Evolutionary conservation across 176 grass and related monocot species (phyloP).

Genomic region (Dactylis glomerata): DNA sequence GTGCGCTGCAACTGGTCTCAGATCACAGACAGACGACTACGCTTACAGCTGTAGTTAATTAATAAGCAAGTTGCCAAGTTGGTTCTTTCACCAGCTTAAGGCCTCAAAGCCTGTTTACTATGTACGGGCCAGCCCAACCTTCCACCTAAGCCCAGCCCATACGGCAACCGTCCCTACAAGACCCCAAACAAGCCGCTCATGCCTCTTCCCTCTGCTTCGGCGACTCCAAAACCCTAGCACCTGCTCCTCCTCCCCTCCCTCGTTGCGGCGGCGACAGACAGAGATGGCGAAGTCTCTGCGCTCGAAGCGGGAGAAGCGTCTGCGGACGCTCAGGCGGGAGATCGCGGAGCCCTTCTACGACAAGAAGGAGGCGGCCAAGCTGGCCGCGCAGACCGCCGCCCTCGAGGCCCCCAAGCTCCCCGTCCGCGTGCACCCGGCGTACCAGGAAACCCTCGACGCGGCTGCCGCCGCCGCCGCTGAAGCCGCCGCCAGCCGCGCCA

Average conservation of each 20-base stretch:
- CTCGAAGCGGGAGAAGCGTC: constrained; percentile 85
- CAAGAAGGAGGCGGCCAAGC: constrained; percentile 85
- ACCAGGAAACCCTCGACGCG: constrained; percentile 28
- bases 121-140: not conserved
- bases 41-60: too few species aligned
- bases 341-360: constrained; percentile 89
- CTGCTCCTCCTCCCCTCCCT: too few species aligned
- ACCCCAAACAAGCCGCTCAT: not conserved
- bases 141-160: not conserved
- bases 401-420: constrained; percentile 65
- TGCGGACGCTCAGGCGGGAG: constrained; percentile 79
- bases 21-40: too few species aligned
- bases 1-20: too few species aligned
- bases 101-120: too few species aligned
- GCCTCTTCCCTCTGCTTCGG: not conserved
- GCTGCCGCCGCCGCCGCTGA: not conserved
- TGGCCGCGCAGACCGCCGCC: constrained; percentile 78
- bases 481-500: constrained; percentile 5
- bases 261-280: not conserved
- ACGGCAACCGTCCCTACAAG: not conserved
- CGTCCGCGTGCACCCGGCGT: constrained; percentile 47
- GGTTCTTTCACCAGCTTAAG: too few species aligned
- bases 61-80: too few species aligned
- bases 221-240: constrained; percentile 57
- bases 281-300: constrained; percentile 92